Evolutionary conservation across 163 green algal genomes (phyloP), one percentile per base, ranked within the genome.

Genomic region (Chlorella variabilis): DNA sequence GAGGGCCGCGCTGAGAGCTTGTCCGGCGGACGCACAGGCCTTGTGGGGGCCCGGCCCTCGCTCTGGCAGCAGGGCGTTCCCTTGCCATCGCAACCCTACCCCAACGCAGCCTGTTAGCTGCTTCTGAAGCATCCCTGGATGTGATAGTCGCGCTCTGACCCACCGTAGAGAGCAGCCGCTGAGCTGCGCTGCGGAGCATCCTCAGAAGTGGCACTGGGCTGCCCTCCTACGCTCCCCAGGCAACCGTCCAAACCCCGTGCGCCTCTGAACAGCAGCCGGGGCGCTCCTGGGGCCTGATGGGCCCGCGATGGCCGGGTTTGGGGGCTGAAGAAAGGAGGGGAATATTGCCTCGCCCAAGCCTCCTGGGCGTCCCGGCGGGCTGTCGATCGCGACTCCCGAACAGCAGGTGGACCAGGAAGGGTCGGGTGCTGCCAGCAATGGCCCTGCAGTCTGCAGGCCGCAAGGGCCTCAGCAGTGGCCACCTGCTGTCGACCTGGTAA

Each of bases 401-500:
- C n/a, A n/a, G n/a, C n/a, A n/a, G n/a, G n/a, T n/a, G n/a, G n/a
- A 67, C 4, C 59, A 38, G 59, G 20, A 27, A 27, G 59, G 59
- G 59, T 67, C 29, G 7, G 59, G 59, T n/a, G 27, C 27, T 62
- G 15, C n/a, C n/a, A 15, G 59, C 59, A 0, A 80, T 80, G 73
- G 73, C 70, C 29, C 56, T 70, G 38, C 54, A 59, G 54, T 54
- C 45, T n/a, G 71, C 69, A 36, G 69, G 71, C 20, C 68, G 68
- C 71, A 77, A 77, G 51, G 71, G 71, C 33, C 27, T 61, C 54
- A 9, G 70, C 73, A 80, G 73, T 27, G 39, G 73, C 73, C 73
- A 70, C 36, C 73, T 71, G 27, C 56, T 80, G 51, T 70, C 73
- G 25, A 80, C 73, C 27, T 80, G 73, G 73, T 80, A 27, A 80